Evolutionary conservation across 176 grass and related monocot species (phyloP).

Genomic region (Otatea glauca): DNA sequence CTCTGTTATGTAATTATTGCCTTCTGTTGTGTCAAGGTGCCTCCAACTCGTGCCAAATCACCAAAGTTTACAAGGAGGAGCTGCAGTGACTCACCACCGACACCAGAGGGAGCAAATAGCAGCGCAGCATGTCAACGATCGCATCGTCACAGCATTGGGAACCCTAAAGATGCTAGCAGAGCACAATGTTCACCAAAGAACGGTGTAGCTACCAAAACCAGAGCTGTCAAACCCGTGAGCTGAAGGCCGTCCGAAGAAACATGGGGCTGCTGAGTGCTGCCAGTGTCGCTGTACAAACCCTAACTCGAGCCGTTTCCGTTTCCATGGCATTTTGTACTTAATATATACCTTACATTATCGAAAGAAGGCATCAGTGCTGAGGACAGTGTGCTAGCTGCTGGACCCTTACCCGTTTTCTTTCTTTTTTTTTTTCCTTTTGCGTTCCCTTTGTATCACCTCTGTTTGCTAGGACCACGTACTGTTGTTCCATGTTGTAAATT

Average conservation of each 20-base stretch:
- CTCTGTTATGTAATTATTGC: neutral
- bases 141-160: slow-evolving; percentile 77
- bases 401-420: neutral
- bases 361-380: slow-evolving; percentile 27
- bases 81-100: slow-evolving; percentile 47
- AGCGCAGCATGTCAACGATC: slow-evolving; percentile 31
- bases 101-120: slow-evolving; percentile 23
- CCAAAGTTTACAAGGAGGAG: slow-evolving; percentile 90
- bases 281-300: slow-evolving; percentile 59
- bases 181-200: slow-evolving; percentile 58
- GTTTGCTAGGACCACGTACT: slow-evolving; percentile 21
- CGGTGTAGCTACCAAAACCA: slow-evolving; percentile 44
- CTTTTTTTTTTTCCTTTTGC: neutral
- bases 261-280: slow-evolving; percentile 6
- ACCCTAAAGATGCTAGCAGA: slow-evolving; percentile 59
- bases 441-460: slow-evolving; percentile 31
- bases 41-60: slow-evolving; percentile 93
- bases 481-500: slow-evolving; percentile 41
- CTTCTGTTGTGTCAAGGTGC: slow-evolving; percentile 61
- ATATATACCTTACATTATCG: slow-evolving; percentile 35
- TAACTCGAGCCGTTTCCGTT: slow-evolving; percentile 49
- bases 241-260: slow-evolving; percentile 37
- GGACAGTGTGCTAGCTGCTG: neutral
- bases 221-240: slow-evolving; percentile 58
- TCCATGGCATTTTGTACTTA: slow-evolving; percentile 40